Evolutionary conservation across 2,329 filamentous ascomycete species (phyloP).

Genomic region (Fusarium sp.): DNA sequence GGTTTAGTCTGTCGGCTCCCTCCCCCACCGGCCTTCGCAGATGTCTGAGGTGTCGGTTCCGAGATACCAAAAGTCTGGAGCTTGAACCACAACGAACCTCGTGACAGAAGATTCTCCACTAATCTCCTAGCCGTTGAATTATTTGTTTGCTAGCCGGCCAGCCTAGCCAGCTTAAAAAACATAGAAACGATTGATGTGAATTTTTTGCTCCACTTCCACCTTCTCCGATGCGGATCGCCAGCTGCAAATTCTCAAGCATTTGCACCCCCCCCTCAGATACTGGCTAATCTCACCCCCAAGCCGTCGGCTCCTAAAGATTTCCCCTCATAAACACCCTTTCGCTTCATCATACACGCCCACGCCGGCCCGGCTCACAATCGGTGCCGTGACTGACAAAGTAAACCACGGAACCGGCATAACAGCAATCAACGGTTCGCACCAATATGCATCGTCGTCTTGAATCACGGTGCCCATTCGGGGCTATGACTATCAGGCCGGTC

Average conservation of each 20-base stretch:
- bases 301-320: neutral
- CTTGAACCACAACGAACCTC: neutral
- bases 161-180: neutral
- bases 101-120: conserved; percentile 6
- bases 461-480: neutral
- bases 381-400: conserved; percentile 20
- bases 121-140: neutral
- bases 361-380: conserved; percentile 39
- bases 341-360: conserved; percentile 31
- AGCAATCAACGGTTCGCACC: conserved; percentile 11
- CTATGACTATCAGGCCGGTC: conserved; percentile 13
- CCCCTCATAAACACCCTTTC: conserved; percentile 31
- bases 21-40: conserved; percentile 25
- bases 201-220: conserved; percentile 14
- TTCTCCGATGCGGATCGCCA: neutral
- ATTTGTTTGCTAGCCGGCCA: neutral
- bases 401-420: conserved; percentile 28
- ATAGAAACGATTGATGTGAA: neutral
- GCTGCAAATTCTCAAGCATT: neutral
- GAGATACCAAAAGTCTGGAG: neutral
- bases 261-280: conserved; percentile 2
- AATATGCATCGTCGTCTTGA: conserved; percentile 24
- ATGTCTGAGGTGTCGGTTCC: conserved; percentile 20
- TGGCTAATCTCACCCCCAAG: conserved; percentile 12
- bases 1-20: conserved; percentile 28